Evolutionary conservation across 2,329 filamentous ascomycete species (phyloP).

Genomic region (Trichoderma polysporum): DNA sequence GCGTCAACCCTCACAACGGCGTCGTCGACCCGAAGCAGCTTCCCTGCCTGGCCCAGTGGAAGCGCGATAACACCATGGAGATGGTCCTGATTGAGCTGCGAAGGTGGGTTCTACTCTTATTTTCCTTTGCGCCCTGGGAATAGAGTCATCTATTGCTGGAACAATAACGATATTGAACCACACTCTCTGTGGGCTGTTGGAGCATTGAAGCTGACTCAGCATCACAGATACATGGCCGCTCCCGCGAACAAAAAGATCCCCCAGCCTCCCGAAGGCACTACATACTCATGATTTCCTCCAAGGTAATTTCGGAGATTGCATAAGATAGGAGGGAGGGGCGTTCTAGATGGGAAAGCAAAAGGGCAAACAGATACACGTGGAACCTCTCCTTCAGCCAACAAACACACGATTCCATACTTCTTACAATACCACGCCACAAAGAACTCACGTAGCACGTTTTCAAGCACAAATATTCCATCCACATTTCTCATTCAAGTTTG

Average conservation of each 20-base stretch:
- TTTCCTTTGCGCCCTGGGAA: no score
- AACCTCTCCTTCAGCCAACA: conserved; percentile 1
- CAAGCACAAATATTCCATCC: background rate
- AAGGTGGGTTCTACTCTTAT: conserved; percentile 51
- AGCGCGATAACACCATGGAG: conserved; percentile 92
- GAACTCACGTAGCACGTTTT: conserved; percentile 7
- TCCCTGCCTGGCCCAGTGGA: conserved; percentile 86
- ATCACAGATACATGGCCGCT: conserved; percentile 84
- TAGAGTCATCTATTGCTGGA: no score
- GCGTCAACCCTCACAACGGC: conserved; percentile 78
- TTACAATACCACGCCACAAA: background rate
- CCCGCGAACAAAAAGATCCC: conserved; percentile 91
- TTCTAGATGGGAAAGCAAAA: conserved; percentile 6
- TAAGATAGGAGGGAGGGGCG: background rate
- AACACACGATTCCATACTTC: background rate
- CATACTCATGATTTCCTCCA: conserved; percentile 35
- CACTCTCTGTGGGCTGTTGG: background rate
- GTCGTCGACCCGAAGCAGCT: conserved; percentile 82
- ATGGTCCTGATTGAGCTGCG: conserved; percentile 84
- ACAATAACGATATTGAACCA: background rate
- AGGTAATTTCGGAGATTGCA: background rate
- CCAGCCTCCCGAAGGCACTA: conserved; percentile 84
- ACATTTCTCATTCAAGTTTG: background rate
- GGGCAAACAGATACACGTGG: background rate
- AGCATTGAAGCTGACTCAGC: background rate